A percentile compares a stretch with the other conserved stretches of the same genome.
Conservation (phyloP, 1,284 basidiomycete genomes). For the Ustilago bromivora region DNA sequence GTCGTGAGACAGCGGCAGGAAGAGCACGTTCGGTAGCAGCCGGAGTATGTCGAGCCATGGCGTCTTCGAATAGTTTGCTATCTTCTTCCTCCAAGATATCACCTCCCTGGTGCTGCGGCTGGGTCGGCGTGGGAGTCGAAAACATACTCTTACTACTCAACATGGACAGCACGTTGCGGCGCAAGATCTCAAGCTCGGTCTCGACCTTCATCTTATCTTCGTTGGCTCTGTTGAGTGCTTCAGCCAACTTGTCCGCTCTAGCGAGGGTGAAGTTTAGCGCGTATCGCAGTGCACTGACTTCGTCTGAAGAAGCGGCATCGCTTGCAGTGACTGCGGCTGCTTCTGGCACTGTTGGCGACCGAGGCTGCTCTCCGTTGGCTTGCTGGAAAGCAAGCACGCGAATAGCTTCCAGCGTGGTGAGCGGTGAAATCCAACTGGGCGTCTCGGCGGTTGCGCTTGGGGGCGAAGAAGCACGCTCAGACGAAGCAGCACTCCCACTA, state of each 20-base stretch:
- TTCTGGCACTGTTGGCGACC: background rate
- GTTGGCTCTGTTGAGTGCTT: constrained; percentile 17
- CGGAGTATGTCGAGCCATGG: background rate
- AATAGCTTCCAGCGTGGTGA: constrained; percentile 40
- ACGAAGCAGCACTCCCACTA: background rate
- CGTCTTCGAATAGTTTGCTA: background rate
- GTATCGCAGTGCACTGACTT: constrained; percentile 29
- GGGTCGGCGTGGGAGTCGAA: background rate
- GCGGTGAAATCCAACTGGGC: constrained; percentile 34
- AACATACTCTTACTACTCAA: constrained; percentile 23
- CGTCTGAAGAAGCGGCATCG: constrained; percentile 1
- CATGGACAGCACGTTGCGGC: constrained; percentile 40
- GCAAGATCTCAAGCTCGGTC: constrained; percentile 28
- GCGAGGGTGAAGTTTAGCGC: constrained; percentile 34
- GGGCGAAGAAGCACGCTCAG: constrained; percentile 9
- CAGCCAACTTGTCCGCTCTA: constrained; percentile 27
- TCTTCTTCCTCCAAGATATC: constrained; percentile 7
- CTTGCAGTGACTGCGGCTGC: background rate
- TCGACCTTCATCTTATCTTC: constrained; percentile 34
- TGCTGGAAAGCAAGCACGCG: constrained; percentile 40
- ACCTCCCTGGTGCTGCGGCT: background rate
- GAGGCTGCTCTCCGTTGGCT: background rate
- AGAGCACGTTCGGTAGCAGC: background rate
- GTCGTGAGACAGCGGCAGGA: constrained; percentile 7
- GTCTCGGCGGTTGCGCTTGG: constrained; percentile 10